Evolutionary conservation across 176 grass and related monocot genomes (phyloP).

Genomic region (Triticum monococcum): DNA sequence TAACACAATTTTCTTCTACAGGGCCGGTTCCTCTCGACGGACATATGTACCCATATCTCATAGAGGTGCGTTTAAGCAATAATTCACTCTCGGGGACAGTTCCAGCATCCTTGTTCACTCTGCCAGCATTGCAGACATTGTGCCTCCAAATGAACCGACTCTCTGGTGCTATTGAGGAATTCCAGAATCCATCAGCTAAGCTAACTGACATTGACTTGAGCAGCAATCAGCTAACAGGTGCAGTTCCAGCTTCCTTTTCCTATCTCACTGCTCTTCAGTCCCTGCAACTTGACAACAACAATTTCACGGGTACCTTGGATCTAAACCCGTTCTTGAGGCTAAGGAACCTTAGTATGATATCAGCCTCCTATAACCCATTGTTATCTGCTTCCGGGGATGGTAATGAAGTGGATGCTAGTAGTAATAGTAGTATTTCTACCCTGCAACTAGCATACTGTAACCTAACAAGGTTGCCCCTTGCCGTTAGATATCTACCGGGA

Average conservation of each 20-base stretch:
- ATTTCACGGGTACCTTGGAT: conserved; percentile 37
- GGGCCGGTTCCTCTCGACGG: background rate
- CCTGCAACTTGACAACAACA: background rate
- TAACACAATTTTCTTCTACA: background rate
- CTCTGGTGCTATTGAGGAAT: background rate
- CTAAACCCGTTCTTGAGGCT: conserved; percentile 12
- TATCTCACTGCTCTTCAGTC: background rate
- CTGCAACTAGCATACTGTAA: background rate
- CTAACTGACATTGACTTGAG: background rate
- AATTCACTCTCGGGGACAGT: conserved; percentile 33
- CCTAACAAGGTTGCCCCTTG: background rate
- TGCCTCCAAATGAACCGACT: conserved; percentile 18
- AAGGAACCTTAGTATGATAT: conserved; percentile 13
- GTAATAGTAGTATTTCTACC: background rate
- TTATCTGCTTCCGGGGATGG: background rate
- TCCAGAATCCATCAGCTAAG: background rate
- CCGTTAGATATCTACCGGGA: conserved; percentile 13
- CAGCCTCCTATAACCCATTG: background rate
- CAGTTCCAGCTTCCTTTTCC: background rate
- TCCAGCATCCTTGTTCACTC: conserved; percentile 19
- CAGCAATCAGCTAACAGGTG: background rate
- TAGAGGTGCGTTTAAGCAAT: background rate
- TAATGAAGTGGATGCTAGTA: conserved; percentile 2
- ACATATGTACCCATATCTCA: background rate
- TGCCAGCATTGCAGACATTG: conserved; percentile 24